Percentiles rank a stretch among this genome's conserved stretches.
These are phyloP conservation scores for Globisporangium canariense DNA, from an alignment of 352 stramenopile species.

Conservation along the genomic window DNA sequence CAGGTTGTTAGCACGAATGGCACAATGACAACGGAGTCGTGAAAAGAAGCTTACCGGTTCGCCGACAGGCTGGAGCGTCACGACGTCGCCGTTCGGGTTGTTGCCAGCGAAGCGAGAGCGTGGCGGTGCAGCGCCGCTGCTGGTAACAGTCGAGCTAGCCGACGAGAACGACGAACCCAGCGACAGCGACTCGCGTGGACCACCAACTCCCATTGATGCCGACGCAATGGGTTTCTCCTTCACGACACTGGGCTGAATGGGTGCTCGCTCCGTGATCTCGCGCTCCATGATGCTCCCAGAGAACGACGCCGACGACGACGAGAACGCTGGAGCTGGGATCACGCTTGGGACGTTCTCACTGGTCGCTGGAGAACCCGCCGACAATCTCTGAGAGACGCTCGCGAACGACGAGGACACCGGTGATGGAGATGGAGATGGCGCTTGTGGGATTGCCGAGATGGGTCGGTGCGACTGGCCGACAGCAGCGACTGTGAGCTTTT, in stretches of 20 bases:
- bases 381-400: constrained; percentile 5
- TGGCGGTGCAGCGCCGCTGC: constrained; percentile 18
- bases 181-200: constrained; percentile 11
- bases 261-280: constrained; percentile 28
- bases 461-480: constrained; percentile 10
- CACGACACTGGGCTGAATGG: not conserved
- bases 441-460: constrained; percentile 8
- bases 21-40: not conserved
- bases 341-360: not conserved
- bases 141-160: not conserved
- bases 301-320: constrained; percentile 52
- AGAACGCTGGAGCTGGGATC: constrained; percentile 16
- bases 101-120: constrained; percentile 61
- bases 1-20: not conserved
- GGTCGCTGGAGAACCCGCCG: not conserved
- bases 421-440: not conserved
- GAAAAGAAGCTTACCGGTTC: constrained; percentile 49
- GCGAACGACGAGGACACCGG: constrained; percentile 14
- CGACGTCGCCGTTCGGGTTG: constrained; percentile 62
- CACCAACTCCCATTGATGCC: not conserved
- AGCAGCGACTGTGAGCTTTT: constrained; percentile 15
- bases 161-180: constrained; percentile 15
- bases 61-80: constrained; percentile 71
- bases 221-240: not conserved
- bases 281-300: constrained; percentile 72